A percentile compares a stretch with the other conserved stretches of the same genome.
Evolutionary conservation across 2,329 filamentous ascomycete genomes (phyloP).

Genomic region (Fusarium fujikuroi): DNA sequence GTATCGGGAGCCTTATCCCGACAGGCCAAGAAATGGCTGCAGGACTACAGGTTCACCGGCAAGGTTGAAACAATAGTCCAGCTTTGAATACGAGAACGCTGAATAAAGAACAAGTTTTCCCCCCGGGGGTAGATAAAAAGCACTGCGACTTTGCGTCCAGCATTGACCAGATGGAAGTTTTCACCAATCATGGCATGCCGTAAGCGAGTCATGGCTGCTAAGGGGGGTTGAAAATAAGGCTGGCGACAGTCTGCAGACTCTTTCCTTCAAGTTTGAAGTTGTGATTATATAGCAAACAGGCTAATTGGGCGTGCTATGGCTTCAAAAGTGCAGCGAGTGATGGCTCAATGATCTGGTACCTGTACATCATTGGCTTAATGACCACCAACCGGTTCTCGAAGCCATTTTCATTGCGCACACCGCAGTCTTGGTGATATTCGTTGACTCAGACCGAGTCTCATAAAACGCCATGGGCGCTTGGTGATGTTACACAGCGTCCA

Average conservation of each 20-base stretch:
- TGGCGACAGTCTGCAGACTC: background rate
- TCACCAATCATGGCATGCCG: background rate
- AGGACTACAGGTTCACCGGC: background rate
- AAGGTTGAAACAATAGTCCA: background rate
- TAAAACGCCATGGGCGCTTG: background rate
- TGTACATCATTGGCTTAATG: background rate
- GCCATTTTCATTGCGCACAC: background rate
- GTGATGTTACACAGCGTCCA: background rate
- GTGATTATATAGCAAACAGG: background rate
- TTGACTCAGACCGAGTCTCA: background rate
- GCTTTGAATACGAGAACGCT: background rate
- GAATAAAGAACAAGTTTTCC: background rate
- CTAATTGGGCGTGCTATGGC: rapidly evolving
- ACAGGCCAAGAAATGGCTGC: background rate
- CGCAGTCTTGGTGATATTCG: background rate
- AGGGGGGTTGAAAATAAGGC: background rate
- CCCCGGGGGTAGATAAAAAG: background rate
- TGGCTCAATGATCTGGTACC: background rate
- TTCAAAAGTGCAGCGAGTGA: too few relatives aligned
- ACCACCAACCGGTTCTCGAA: background rate
- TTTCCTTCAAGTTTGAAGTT: background rate
- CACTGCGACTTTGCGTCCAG: background rate
- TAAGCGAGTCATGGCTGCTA: background rate
- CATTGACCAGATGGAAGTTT: background rate
- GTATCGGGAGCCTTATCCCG: background rate